A percentile compares a stretch with the other conserved stretches of the same genome.
These are phyloP conservation scores for Pichia sp. DNA, from an alignment of 1,139 yeast genomes.

Conservation along the genomic window DNA sequence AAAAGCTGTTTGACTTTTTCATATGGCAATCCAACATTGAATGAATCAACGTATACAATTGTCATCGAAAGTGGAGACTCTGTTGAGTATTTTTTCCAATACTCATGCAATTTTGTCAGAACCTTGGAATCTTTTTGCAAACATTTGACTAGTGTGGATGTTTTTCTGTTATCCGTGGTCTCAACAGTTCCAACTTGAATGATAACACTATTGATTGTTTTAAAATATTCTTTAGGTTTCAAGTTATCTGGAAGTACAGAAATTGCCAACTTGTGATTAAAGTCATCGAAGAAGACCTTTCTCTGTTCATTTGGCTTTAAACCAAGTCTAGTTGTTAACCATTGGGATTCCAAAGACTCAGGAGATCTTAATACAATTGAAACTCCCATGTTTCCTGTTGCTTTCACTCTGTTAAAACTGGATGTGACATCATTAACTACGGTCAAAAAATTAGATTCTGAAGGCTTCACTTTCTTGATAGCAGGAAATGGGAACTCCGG, in stretches of 20 bases:
- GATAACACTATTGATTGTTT: slow-evolving; percentile 32
- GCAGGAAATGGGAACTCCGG: neutral
- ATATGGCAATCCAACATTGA: slow-evolving; percentile 1
- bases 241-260: slow-evolving; percentile 35
- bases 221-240: slow-evolving; percentile 31
- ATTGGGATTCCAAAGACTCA: slow-evolving; percentile 2
- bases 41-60: slow-evolving; percentile 12
- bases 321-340: slow-evolving; percentile 7
- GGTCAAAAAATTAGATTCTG: no score
- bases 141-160: slow-evolving; percentile 12
- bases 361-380: slow-evolving; percentile 7
- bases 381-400: slow-evolving; percentile 1
- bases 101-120: slow-evolving; percentile 31
- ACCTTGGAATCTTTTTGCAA: slow-evolving; percentile 32
- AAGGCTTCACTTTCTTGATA: no score
- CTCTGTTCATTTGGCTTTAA: neutral
- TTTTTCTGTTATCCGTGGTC: slow-evolving; percentile 22
- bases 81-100: slow-evolving; percentile 31
- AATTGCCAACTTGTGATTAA: slow-evolving; percentile 16
- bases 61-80: slow-evolving; percentile 20
- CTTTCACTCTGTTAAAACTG: slow-evolving; percentile 1
- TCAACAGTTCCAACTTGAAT: slow-evolving; percentile 38
- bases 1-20: slow-evolving; percentile 4
- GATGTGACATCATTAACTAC: no score
- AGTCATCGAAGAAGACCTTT: neutral